Percentiles rank a stretch among this genome's conserved stretches.
Conservation (phyloP, 116 monocot genomes). For the Cymodocea nodosa region DNA sequence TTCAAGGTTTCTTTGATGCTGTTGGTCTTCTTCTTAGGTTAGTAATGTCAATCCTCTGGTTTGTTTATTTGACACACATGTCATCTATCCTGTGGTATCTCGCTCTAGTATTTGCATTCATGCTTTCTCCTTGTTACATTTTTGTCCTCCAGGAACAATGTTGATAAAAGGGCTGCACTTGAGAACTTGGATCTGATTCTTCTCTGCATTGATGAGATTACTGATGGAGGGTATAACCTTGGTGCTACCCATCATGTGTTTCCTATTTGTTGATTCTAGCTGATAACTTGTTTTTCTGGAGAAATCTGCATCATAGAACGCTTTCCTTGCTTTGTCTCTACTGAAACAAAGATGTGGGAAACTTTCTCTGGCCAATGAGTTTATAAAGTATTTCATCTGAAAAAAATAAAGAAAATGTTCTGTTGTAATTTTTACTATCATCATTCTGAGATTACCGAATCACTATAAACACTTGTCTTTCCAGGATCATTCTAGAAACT, state of each 20-base stretch:
- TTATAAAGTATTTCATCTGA: no score
- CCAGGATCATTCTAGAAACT: conserved; percentile 34
- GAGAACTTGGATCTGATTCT: conserved; percentile 57
- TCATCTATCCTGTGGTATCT: background rate
- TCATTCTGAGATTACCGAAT: background rate
- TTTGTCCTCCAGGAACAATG: conserved; percentile 23
- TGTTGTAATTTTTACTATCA: background rate
- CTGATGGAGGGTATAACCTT: conserved; percentile 42
- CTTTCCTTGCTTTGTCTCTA: no score
- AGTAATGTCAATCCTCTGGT: background rate
- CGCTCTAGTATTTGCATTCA: background rate
- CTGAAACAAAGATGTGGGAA: no score
- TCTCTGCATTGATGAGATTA: conserved; percentile 50
- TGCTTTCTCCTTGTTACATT: background rate
- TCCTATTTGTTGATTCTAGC: no score
- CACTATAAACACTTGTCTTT: background rate
- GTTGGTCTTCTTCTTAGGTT: conserved; percentile 31
- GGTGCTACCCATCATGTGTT: background rate
- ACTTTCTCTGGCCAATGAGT: no score
- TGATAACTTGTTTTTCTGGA: no score
- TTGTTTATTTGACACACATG: background rate
- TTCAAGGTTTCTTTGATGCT: conserved; percentile 33
- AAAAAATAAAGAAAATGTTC: no score
- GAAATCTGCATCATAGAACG: no score
- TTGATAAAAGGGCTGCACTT: conserved; percentile 42